Conservation (phyloP, 163 green algal genomes). For the Picocystis sp. region DNA sequence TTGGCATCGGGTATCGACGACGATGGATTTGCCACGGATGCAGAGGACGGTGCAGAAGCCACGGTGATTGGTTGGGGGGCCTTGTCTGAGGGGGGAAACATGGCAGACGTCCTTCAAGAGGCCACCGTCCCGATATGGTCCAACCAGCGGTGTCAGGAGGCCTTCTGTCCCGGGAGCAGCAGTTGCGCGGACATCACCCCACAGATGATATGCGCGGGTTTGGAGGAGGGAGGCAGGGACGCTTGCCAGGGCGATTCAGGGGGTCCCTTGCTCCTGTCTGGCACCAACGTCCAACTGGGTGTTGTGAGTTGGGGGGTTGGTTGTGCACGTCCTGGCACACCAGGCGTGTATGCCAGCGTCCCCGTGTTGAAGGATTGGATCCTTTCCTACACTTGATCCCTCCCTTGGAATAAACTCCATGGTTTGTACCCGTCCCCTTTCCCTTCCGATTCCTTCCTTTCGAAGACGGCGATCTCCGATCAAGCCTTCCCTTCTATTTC, state of each 20-base stretch:
- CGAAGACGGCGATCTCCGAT: too few species aligned
- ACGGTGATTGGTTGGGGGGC: conserved; percentile 3
- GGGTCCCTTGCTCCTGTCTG: neutral
- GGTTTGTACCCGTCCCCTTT: too few species aligned
- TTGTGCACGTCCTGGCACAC: conserved; percentile 1
- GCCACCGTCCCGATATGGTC: neutral
- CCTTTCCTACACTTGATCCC: too few species aligned
- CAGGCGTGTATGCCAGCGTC: conserved; percentile 4
- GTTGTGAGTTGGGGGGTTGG: conserved; percentile 3
- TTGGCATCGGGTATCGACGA: neutral
- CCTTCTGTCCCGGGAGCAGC: neutral
- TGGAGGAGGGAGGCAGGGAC: neutral
- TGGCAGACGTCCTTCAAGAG: conserved; percentile 1
- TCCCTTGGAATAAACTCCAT: too few species aligned
- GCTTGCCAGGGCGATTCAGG: conserved; percentile 4
- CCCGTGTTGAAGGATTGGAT: neutral
- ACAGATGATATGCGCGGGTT: conserved; percentile 2
- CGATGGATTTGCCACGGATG: neutral
- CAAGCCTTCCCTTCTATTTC: too few species aligned
- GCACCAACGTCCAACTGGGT: neutral
- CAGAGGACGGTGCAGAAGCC: neutral
- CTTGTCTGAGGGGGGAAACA: neutral
- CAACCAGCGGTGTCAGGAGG: too few species aligned
- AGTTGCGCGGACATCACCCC: conserved; percentile 2
- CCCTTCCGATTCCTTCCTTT: too few species aligned